phyloP scores from a whole-genome alignment of 768 basidiomycete genomes.

The Mycena olivaceomarginata region DNA sequence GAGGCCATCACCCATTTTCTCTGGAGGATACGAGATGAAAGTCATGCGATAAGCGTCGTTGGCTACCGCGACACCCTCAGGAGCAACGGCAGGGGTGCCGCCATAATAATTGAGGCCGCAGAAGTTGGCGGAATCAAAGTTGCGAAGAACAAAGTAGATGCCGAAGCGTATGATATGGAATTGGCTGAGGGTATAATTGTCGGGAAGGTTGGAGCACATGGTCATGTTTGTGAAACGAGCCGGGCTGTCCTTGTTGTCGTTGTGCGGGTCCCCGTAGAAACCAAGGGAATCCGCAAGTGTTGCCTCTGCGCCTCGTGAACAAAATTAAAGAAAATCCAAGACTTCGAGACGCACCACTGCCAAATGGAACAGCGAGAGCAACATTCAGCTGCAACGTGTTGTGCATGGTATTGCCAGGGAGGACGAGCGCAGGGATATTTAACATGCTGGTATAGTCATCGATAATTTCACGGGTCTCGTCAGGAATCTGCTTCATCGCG shows the following conservation, averaged over 20 bases:
- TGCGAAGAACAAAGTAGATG: slow-evolving; percentile 11
- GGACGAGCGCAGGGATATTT: neutral
- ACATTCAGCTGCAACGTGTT: neutral
- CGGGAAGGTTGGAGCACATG: neutral
- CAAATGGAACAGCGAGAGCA: neutral
- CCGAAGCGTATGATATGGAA: slow-evolving; percentile 19
- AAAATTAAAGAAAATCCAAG: too few species aligned
- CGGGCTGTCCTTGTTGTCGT: slow-evolving; percentile 10
- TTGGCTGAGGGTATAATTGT: slow-evolving; percentile 10
- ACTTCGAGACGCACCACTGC: neutral
- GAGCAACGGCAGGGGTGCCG: slow-evolving; percentile 16
- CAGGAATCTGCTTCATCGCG: neutral
- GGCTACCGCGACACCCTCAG: neutral
- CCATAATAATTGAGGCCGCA: slow-evolving; percentile 24
- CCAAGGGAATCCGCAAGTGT: too few species aligned
- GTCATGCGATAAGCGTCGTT: neutral
- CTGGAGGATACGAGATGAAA: slow-evolving; percentile 8
- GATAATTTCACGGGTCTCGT: neutral
- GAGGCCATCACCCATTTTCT: slow-evolving; percentile 11
- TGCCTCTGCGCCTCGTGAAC: too few species aligned
- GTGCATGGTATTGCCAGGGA: neutral
- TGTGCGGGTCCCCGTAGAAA: too few species aligned
- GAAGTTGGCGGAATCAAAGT: slow-evolving; percentile 25
- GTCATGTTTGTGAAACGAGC: slow-evolving; percentile 27
- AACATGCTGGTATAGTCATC: neutral